Evolutionary conservation across 345 rosid species (phyloP), one percentile per base, ranked within the genome.

Genomic region (Aegle marmelos): DNA sequence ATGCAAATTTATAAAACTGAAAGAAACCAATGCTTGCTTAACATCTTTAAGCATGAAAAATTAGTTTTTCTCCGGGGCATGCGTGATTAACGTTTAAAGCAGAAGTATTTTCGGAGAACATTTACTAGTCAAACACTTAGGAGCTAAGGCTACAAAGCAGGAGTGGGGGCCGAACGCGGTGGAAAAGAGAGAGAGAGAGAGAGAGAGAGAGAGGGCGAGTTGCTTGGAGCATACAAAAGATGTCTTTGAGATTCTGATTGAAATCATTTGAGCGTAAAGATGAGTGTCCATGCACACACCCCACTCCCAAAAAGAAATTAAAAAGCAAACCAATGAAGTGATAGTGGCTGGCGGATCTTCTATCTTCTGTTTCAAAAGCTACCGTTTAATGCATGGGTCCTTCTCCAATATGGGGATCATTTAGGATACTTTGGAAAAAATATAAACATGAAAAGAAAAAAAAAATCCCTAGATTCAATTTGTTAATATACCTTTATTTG

Each of bases 211-310:
- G 17, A 58, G 24, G 34, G 70, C 11, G 81, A 64, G 79, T 27
- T 77, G 87, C 98, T 94, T 94, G 86, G 70, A 57, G 73, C 30
- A 59, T 68, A 91, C 97, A 94, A 92, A 94, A 94, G 97, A 37
- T 74, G 74, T 7, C 78, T 13, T 1, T 78, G 79, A 83, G 86
- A 87, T 88, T 87, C 88, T 76, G 64, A 80, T 65, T 74, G 68
- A 58, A 56, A 79, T 59, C 30, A 61, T 82, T 75, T 30, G 0
- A 19, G 28, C 50, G 69, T 28, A 74, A 74, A 62, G 77, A 17
- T 74, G 62, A 53, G 50, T 53, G 57, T 53, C 57, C 59, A 45
- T 3, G 13, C 7, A 50, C 19, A 3, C n/a, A 21, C 57, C 14
- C 59, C 33, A 33, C 60, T 21, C 28, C 37, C 5, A 56, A 76